Evolutionary conservation across 176 grass and related monocot species (phyloP).

Genomic region (Tillandsia leiboldiana): DNA sequence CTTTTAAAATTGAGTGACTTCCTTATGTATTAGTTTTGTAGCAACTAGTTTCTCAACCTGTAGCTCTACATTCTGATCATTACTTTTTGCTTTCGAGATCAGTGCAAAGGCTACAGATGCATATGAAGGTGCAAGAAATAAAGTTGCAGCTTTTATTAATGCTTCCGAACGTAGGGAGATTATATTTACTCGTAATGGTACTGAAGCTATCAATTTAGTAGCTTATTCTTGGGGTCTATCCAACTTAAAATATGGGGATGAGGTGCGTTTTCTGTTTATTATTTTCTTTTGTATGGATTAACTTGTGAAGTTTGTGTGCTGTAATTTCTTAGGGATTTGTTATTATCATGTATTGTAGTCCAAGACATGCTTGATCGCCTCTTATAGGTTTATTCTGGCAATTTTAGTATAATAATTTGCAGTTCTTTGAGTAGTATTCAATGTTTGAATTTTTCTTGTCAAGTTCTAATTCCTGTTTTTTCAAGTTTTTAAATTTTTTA

Average conservation of each 20-base stretch:
- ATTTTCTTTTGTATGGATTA: constrained; percentile 6
- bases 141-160: constrained; percentile 87
- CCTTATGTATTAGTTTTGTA: no score
- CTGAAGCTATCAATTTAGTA: constrained; percentile 96
- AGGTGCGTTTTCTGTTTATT: constrained; percentile 29
- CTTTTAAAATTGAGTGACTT: background rate
- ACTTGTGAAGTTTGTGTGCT: background rate
- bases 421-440: no score
- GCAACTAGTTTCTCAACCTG: no score
- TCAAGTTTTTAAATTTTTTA: background rate
- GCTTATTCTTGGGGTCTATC: constrained; percentile 85
- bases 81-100: constrained; percentile 15
- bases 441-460: no score
- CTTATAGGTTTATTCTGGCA: no score
- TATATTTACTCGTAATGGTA: constrained; percentile 89
- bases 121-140: constrained; percentile 86
- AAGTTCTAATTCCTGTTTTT: background rate
- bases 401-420: background rate
- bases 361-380: no score
- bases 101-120: constrained; percentile 83
- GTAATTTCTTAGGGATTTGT: background rate
- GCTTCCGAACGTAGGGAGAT: constrained; percentile 73
- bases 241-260: constrained; percentile 73
- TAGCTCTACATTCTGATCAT: background rate
- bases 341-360: no score